A percentile compares a stretch with the other conserved stretches of the same genome.
Conservation (phyloP, 345 rosid genomes). For the Erucastrum elatum region DNA sequence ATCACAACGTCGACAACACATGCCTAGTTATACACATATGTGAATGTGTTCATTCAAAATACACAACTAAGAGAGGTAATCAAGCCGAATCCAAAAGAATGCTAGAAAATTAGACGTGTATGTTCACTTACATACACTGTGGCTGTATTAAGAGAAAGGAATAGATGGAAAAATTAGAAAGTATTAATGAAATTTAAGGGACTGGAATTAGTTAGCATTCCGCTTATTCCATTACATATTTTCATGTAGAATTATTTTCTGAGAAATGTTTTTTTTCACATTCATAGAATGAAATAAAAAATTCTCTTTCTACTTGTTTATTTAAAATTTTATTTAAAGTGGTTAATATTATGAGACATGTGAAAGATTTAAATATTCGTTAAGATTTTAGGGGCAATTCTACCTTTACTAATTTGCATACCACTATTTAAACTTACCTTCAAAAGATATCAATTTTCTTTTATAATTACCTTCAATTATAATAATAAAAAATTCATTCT, state of each 20-base stretch:
- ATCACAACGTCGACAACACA: not conserved
- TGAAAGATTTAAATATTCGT: not conserved
- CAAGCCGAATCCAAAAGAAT: not conserved
- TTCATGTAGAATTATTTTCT: not conserved
- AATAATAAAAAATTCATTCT: too few relatives aligned
- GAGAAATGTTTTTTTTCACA: not conserved
- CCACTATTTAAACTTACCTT: not conserved
- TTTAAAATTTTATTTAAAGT: too few relatives aligned
- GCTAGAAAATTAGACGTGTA: not conserved
- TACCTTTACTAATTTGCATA: not conserved
- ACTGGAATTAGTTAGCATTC: not conserved
- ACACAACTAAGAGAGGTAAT: not conserved
- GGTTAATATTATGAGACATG: not conserved
- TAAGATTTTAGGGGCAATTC: not conserved
- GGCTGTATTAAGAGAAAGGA: not conserved
- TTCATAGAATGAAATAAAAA: too few relatives aligned
- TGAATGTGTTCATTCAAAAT: not conserved
- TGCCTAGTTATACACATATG: not conserved
- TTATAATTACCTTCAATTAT: too few relatives aligned
- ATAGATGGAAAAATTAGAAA: not conserved
- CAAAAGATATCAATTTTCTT: not conserved
- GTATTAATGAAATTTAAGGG: not conserved
- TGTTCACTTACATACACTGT: not conserved
- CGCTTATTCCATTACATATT: not conserved
- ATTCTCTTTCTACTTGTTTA: too few relatives aligned